A percentile compares a stretch with the other conserved stretches of the same genome.
Conservation (phyloP, 805 yeast genomes). For the Wickerhamiella sergipiensis region DNA sequence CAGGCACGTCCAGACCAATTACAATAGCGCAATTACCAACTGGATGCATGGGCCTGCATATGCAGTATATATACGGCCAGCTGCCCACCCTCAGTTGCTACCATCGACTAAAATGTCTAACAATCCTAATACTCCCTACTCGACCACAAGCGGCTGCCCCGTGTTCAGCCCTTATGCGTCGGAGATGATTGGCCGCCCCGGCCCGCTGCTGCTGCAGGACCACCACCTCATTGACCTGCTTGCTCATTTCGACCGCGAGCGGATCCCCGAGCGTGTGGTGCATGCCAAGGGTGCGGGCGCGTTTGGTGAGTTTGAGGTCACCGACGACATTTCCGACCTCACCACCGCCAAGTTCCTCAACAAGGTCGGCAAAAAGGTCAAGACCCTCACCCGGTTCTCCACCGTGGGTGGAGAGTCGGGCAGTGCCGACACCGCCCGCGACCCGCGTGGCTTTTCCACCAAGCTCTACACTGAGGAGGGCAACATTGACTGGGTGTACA, state of each 20-base stretch:
- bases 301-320: slow-evolving; percentile 43
- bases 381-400: slow-evolving; percentile 44
- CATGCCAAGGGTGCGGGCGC: slow-evolving; percentile 60
- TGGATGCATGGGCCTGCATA: background rate
- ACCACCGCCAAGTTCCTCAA: slow-evolving; percentile 41
- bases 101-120: background rate
- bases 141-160: slow-evolving; percentile 48
- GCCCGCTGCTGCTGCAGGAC: slow-evolving; percentile 48
- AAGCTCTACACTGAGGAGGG: slow-evolving; percentile 59
- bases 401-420: slow-evolving; percentile 63
- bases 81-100: background rate
- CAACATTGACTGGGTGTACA: slow-evolving; percentile 57
- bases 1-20: background rate
- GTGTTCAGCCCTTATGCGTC: slow-evolving; percentile 42
- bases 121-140: slow-evolving; percentile 20
- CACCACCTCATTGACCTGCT: slow-evolving; percentile 41
- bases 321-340: slow-evolving; percentile 42
- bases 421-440: slow-evolving; percentile 52
- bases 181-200: slow-evolving; percentile 38
- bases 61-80: background rate
- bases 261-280: slow-evolving; percentile 54
- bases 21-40: background rate
- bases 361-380: slow-evolving; percentile 67
- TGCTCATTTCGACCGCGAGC: slow-evolving; percentile 49
- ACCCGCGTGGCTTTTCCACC: slow-evolving; percentile 56